phyloP scores from a whole-genome alignment of 1,284 basidiomycete genomes.

The Caloboletus inedulis region DNA sequence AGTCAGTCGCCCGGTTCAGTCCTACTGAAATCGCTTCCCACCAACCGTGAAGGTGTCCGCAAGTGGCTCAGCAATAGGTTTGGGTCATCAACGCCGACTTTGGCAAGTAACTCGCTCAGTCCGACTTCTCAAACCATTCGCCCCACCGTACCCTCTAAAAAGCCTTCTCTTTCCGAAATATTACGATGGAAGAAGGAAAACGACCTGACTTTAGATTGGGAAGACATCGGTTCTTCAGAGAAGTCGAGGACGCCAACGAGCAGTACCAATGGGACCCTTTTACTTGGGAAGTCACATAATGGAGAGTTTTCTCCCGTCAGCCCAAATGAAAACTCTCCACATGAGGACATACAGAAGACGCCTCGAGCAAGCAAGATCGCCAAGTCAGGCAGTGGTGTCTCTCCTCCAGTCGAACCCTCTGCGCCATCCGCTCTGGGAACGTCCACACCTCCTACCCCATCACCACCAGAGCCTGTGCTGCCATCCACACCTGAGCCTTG shows the following conservation, averaged over 20 bases:
- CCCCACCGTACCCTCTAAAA: constrained; percentile 44
- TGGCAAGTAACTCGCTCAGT: constrained; percentile 36
- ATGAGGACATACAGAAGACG: constrained; percentile 31
- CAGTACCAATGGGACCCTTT: constrained; percentile 41
- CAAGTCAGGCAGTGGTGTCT: constrained; percentile 23
- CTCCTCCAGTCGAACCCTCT: constrained; percentile 25
- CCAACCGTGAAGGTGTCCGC: constrained; percentile 68
- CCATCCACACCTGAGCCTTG: constrained; percentile 70
- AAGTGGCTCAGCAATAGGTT: constrained; percentile 69
- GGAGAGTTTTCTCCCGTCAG: constrained; percentile 28
- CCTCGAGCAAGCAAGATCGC: constrained; percentile 34
- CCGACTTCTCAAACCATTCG: constrained; percentile 30
- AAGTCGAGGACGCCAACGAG: constrained; percentile 47
- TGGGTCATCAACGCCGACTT: constrained; percentile 42
- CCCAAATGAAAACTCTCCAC: constrained; percentile 19
- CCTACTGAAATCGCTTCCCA: constrained; percentile 57
- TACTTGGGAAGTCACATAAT: constrained; percentile 29
- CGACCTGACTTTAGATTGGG: constrained; percentile 59
- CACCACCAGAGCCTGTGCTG: constrained; percentile 55
- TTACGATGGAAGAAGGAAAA: constrained; percentile 51
- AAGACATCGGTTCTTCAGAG: constrained; percentile 48
- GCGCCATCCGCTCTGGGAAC: constrained; percentile 20
- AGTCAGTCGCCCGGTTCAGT: constrained; percentile 38
- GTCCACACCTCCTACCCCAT: constrained; percentile 40
- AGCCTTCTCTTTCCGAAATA: constrained; percentile 63